Conservation (phyloP, 148 eudicot species). For the Cornus controversa region DNA sequence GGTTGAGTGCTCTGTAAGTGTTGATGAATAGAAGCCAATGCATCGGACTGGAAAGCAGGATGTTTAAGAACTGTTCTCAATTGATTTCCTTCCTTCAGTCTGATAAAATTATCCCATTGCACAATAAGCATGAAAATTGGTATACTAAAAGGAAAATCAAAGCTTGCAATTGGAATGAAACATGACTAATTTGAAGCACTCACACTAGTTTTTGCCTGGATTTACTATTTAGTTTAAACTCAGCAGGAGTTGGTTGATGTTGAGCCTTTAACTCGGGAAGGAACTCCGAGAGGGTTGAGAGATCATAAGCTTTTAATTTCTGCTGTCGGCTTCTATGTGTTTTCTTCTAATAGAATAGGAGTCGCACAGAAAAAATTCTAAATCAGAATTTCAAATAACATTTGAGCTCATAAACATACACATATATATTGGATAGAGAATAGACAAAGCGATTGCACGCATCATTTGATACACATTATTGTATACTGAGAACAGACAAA, state of each 20-base stretch:
- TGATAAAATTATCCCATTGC: slow-evolving; percentile 20
- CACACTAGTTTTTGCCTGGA: slow-evolving; percentile 70
- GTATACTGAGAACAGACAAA: background rate
- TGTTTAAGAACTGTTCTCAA: slow-evolving; percentile 51
- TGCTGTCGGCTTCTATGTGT: slow-evolving; percentile 57
- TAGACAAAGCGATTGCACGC: background rate
- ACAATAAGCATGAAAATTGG: background rate
- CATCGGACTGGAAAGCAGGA: slow-evolving; percentile 71
- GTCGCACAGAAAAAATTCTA: background rate
- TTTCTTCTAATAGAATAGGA: slow-evolving; percentile 32
- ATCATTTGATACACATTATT: background rate
- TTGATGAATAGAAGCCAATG: slow-evolving; percentile 71
- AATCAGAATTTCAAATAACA: background rate
- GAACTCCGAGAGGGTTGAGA: slow-evolving; percentile 66
- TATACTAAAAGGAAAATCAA: background rate
- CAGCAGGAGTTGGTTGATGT: slow-evolving; percentile 30
- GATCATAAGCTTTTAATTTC: slow-evolving; percentile 77
- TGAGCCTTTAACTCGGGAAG: slow-evolving; percentile 63
- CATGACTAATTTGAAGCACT: slow-evolving; percentile 23
- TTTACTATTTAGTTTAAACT: slow-evolving; percentile 62
- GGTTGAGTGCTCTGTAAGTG: slow-evolving; percentile 88
- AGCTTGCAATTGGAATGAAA: background rate
- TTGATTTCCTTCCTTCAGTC: slow-evolving; percentile 70
- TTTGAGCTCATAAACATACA: background rate
- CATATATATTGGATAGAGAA: background rate